These are phyloP conservation scores for Gamsiella multidivaricata DNA, from an alignment of 192 early-diverging fungal genomes.

Conservation along the genomic window DNA sequence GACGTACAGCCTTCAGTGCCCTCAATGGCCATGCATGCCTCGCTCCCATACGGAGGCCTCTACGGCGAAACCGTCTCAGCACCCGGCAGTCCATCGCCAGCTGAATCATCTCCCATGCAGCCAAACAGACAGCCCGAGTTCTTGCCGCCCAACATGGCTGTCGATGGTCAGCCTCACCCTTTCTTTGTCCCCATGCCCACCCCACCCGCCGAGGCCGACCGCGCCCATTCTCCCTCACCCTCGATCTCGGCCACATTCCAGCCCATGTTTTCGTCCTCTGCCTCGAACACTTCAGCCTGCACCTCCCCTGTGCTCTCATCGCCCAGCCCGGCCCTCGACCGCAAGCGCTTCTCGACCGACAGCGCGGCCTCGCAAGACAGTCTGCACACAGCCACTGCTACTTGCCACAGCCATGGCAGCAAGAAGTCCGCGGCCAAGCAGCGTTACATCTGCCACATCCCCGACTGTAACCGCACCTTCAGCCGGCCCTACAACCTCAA, in stretches of 20 bases:
- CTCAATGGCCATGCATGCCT: background rate
- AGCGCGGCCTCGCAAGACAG: slow-evolving; percentile 10
- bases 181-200: background rate
- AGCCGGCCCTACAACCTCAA: slow-evolving; percentile 76
- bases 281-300: background rate
- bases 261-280: background rate
- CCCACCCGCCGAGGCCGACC: background rate
- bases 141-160: background rate
- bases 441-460: slow-evolving; percentile 16
- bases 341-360: slow-evolving; percentile 9
- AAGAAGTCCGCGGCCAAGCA: background rate
- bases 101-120: background rate
- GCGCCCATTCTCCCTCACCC: background rate
- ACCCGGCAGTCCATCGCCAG: slow-evolving; percentile 2
- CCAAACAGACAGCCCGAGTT: background rate
- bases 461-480: slow-evolving; percentile 71
- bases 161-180: slow-evolving; percentile 13
- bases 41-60: background rate
- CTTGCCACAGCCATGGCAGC: slow-evolving; percentile 1
- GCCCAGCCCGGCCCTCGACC: background rate
- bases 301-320: slow-evolving; percentile 7
- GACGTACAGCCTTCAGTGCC: background rate
- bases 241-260: background rate
- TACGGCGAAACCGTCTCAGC: background rate
- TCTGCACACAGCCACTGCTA: too few species aligned